Base-by-base conservation (phyloP, 108 stramenopile genomes). In the Skeletonema tropicum region DNA sequence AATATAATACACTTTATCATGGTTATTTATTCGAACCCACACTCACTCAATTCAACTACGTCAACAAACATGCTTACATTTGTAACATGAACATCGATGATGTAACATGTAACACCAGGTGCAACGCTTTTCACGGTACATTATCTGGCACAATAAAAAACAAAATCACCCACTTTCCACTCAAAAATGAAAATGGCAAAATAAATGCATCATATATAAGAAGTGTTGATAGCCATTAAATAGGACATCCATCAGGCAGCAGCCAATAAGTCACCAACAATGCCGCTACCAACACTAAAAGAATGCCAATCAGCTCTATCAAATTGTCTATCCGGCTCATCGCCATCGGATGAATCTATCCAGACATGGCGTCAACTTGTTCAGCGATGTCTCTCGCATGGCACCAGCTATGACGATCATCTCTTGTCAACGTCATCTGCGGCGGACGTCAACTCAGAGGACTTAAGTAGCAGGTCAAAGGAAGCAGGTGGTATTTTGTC, bases 221-320 rank as follows among this genome's bases (percentile, higher is more conserved):
- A n/a, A 35, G 33, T 38, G 38, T 38, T 9, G 33, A 35, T 35
- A 35, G 35, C 35, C n/a, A n/a, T n/a, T n/a, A n/a, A n/a, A n/a
- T n/a, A n/a, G n/a, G n/a, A 35, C 35, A 39, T 39, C 38, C 10
- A 12, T 10, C 38, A 39, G 10, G 1, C 38, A 23, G 52, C 21
- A 8, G 23, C 5, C 4, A 23, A 55, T 55, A 55, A 55, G 17
- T 25, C 21, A 25, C 23, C 21, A 55, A 1, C 9, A 23, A 55
- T 55, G 52, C 2, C 52, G 23, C 67, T 69, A 23, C 76, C 76
- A 64, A 64, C 68, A 7, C 21, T 66, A 15, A 57, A 70, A 63
- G 77, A 66, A 46, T 71, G 64, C n/a, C 57, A 57, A 57, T n/a
- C 63, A 30, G 59, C 62, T 3, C 64, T 77, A 32, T 64, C 76